A percentile compares a stretch with the other conserved stretches of the same genome.
phyloP scores from a whole-genome alignment of 2,329 filamentous ascomycete species.

The Pseudocercospora vitis region DNA sequence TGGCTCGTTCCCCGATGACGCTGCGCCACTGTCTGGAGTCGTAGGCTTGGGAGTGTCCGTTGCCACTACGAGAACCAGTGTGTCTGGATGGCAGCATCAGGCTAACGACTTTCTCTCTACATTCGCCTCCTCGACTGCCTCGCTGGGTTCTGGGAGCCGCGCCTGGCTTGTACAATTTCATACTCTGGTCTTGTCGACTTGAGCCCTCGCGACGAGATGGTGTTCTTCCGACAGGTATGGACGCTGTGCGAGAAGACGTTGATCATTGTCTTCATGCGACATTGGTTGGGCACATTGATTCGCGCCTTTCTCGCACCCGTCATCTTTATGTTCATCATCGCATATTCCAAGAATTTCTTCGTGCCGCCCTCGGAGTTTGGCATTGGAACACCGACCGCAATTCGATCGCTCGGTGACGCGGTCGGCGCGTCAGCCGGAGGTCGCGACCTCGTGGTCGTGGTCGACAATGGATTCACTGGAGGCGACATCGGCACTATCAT shows the following conservation, averaged over 20 bases:
- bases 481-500: constrained; percentile 75
- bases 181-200: neutral
- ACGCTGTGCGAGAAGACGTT: constrained; percentile 60
- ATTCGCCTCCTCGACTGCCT: neutral
- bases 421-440: constrained; percentile 59
- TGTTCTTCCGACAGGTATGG: constrained; percentile 52
- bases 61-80: too few species aligned
- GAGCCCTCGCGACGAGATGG: constrained; percentile 20
- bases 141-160: neutral
- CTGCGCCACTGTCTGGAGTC: neutral
- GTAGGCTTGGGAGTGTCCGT: neutral
- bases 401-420: constrained; percentile 66
- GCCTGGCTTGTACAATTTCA: neutral
- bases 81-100: too few species aligned
- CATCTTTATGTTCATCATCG: constrained; percentile 52
- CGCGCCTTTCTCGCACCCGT: constrained; percentile 59
- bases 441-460: constrained; percentile 71
- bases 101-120: too few species aligned
- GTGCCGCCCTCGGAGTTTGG: constrained; percentile 74
- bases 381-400: constrained; percentile 60
- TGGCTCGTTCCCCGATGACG: neutral
- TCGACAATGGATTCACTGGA: constrained; percentile 68
- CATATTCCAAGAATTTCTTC: constrained; percentile 73
- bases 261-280: constrained; percentile 54
- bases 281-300: constrained; percentile 55